Base-by-base conservation (phyloP, 495 filamentous ascomycete species). In the Podospora australis region DNA sequence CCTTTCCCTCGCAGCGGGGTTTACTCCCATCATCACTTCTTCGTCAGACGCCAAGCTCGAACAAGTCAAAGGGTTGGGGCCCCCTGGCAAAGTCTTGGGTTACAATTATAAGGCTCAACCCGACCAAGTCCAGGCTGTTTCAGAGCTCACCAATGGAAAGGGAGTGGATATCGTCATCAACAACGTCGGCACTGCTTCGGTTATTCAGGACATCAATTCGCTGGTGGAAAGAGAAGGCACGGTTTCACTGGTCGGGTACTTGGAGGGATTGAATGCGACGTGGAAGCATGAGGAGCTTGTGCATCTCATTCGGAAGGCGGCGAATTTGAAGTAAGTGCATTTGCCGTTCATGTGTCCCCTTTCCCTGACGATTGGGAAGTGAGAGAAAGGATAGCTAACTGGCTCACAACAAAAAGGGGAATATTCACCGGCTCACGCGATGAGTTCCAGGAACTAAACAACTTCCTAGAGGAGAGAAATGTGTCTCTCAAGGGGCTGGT, bases 401-500 rank as follows among this genome's bases (percentile, higher is more conserved):
- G 26, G 26, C 26, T 29, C 6, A 29, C 29, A 25, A 6, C 23
- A 7, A 51, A 64, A 34, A 68, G 63, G 56, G 70, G 67, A 0
- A 54, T 70, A 11, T 20, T 55, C 34, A 64, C 61, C 14, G 68
- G 69, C 3, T 57, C 65, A 2, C 62, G 57, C 49, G 62, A 68
- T 3, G 56, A 63, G 24, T 66, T 67, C 17, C 60, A 60, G 29
- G 65, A 70, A 51, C 53, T 70, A 50, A 50, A 66, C 40, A 13
- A 40, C 23, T 59, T 70, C 34, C 58, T 60, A 32, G 59, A 60
- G 32, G 56, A 63, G 47, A 57, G 65, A 32, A 36, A 64, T 49
- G 59, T 73, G 3, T 54, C 46, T n/a, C 44, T 59, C 6, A 38
- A 9, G 6, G 42, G 49, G 42, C 65, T 69, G 24, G 62, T 72